Percentiles rank a stretch among this genome's conserved stretches.
These are phyloP conservation scores for Pestalotiopsis sp. DNA, from an alignment of 2,329 filamentous ascomycete genomes.

Conservation along the genomic window DNA sequence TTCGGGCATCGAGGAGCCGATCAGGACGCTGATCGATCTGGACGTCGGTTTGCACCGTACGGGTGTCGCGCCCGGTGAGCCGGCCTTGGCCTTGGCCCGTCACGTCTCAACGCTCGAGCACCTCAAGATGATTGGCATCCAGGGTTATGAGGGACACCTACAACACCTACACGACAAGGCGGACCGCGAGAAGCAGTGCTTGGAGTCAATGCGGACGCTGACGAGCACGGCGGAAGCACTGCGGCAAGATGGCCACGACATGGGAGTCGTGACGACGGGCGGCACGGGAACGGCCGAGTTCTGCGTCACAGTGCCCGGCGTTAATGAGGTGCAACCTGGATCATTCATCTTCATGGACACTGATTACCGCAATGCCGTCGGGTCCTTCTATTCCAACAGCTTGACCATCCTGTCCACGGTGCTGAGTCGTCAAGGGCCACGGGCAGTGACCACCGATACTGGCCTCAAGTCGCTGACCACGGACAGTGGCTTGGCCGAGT, in stretches of 20 bases:
- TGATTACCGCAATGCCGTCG: slow-evolving; percentile 54
- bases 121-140: slow-evolving; percentile 46
- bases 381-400: slow-evolving; percentile 47
- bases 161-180: slow-evolving; percentile 48
- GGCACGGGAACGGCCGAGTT: slow-evolving; percentile 55
- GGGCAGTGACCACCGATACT: slow-evolving; percentile 46
- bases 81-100: slow-evolving; percentile 38
- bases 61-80: slow-evolving; percentile 42
- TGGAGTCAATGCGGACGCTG: slow-evolving; percentile 45
- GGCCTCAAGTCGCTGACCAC: slow-evolving; percentile 52
- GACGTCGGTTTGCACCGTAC: slow-evolving; percentile 52
- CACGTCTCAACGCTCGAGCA: slow-evolving; percentile 36
- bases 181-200: slow-evolving; percentile 41
- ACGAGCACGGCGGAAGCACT: slow-evolving; percentile 42
- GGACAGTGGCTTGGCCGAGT: slow-evolving; percentile 51
- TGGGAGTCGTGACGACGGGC: slow-evolving; percentile 51
- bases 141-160: slow-evolving; percentile 54
- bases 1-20: slow-evolving; percentile 35
- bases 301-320: slow-evolving; percentile 47
- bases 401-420: slow-evolving; percentile 49
- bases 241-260: slow-evolving; percentile 40
- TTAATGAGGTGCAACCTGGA: slow-evolving; percentile 55
- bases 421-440: slow-evolving; percentile 44
- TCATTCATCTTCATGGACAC: slow-evolving; percentile 60
- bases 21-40: slow-evolving; percentile 45